Percentiles rank a stretch among this genome's conserved stretches.
These are phyloP conservation scores for Blastocystis sp. DNA, from an alignment of 352 stramenopile genomes.

Conservation along the genomic window DNA sequence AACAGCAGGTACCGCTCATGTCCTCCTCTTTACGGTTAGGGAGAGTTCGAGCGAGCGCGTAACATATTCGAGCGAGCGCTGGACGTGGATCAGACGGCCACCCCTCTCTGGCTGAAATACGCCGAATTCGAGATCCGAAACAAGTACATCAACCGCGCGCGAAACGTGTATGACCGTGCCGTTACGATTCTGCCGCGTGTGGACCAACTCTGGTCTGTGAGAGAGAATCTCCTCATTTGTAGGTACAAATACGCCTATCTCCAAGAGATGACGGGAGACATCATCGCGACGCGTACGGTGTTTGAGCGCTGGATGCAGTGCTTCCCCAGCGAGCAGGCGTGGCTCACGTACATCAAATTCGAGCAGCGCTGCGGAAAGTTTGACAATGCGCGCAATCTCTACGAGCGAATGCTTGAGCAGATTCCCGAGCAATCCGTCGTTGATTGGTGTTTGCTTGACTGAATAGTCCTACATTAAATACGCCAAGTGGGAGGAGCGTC, in stretches of 20 bases:
- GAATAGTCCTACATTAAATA: slow-evolving; percentile 93
- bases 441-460: slow-evolving; percentile 80
- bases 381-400: slow-evolving; percentile 86
- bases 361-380: slow-evolving; percentile 89
- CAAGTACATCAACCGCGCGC: slow-evolving; percentile 97
- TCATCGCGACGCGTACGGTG: slow-evolving; percentile 88
- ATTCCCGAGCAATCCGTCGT: slow-evolving; percentile 47
- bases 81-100: slow-evolving; percentile 93
- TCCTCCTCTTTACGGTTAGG: slow-evolving; percentile 79
- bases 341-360: slow-evolving; percentile 97
- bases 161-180: slow-evolving; percentile 90
- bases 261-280: slow-evolving; percentile 96
- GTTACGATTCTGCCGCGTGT: slow-evolving; percentile 92
- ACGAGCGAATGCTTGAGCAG: slow-evolving; percentile 82
- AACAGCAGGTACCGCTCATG: slow-evolving; percentile 79
- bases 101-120: slow-evolving; percentile 95
- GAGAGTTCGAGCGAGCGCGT: slow-evolving; percentile 93
- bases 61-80: slow-evolving; percentile 95
- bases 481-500: slow-evolving; percentile 94
- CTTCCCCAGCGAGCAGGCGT: slow-evolving; percentile 96
- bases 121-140: slow-evolving; percentile 98
- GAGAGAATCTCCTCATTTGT: not conserved
- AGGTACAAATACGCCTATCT: slow-evolving; percentile 99
- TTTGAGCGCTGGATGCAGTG: slow-evolving; percentile 97
- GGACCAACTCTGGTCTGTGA: slow-evolving; percentile 90